Evolutionary conservation across 768 basidiomycete genomes (phyloP).

Genomic region (Zangia roseola): DNA sequence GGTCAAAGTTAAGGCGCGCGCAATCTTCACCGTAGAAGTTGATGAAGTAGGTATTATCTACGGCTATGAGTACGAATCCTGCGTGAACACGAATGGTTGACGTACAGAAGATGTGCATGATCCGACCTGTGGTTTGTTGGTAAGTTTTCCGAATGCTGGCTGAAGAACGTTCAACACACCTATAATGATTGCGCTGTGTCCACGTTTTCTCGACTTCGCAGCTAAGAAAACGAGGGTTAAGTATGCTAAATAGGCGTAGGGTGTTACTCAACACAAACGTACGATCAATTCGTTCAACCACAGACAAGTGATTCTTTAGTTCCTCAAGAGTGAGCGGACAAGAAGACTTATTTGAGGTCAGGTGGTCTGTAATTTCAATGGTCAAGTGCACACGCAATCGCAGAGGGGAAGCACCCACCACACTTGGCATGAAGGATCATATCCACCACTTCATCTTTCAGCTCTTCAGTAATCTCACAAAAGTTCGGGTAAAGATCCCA

Average conservation of each 20-base stretch:
- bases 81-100: neutral
- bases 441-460: slow-evolving; percentile 28
- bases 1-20: slow-evolving; percentile 39
- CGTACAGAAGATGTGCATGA: slow-evolving; percentile 32
- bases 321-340: slow-evolving; percentile 19
- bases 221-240: slow-evolving; percentile 12
- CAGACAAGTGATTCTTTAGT: slow-evolving; percentile 20
- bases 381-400: neutral
- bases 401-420: slow-evolving; percentile 13
- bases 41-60: slow-evolving; percentile 36
- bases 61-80: neutral
- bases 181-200: slow-evolving; percentile 22
- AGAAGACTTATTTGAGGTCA: slow-evolving; percentile 28
- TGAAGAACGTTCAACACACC: slow-evolving; percentile 9
- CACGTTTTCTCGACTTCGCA: slow-evolving; percentile 3
- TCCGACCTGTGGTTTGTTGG: slow-evolving; percentile 21
- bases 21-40: slow-evolving; percentile 45
- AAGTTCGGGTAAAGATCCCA: slow-evolving; percentile 34
- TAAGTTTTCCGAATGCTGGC: slow-evolving; percentile 4
- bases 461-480: slow-evolving; percentile 22
- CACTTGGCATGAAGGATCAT: slow-evolving; percentile 29
- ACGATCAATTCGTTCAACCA: slow-evolving; percentile 29
- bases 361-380: slow-evolving; percentile 15
- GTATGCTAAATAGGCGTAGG: neutral
- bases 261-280: neutral